Evolutionary conservation across 2,329 filamentous ascomycete species (phyloP), one percentile per base, ranked within the genome.

Genomic region (Nakataea oryzae): DNA sequence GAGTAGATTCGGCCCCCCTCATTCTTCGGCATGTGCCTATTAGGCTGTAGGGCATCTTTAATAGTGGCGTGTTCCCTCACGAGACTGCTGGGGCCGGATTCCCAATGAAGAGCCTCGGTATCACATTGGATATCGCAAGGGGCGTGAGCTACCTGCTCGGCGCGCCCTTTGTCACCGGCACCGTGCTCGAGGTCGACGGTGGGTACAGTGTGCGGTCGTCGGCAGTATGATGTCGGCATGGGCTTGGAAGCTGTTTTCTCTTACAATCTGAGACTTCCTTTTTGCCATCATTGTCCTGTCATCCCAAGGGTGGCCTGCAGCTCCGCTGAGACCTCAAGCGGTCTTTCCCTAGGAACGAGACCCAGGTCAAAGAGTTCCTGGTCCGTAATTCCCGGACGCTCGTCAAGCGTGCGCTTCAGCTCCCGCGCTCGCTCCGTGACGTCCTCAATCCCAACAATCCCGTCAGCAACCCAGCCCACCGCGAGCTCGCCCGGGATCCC

Each of bases 221-320:
- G 30, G 30, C 4, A 12, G 30, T 2, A 12, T n/a, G 21, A 8
- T n/a, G 21, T n/a, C n/a, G n/a, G n/a, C n/a, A n/a, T n/a, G n/a
- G n/a, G n/a, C n/a, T n/a, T n/a, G n/a, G n/a, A n/a, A n/a, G n/a
- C n/a, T n/a, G n/a, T n/a, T n/a, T n/a, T n/a, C n/a, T n/a, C n/a
- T n/a, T n/a, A n/a, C n/a, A n/a, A n/a, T n/a, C n/a, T n/a, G n/a
- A n/a, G n/a, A n/a, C n/a, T n/a, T n/a, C n/a, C n/a, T n/a, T n/a
- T n/a, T n/a, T n/a, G n/a, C n/a, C 68, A 93, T 89, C 96, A 91
- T 9, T 84, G 89, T 73, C 81, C 91, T 66, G 81, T 27, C 72
- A 79, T 79, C 14, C 65, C 65, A 41, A 79, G 61, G 4, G 65
- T 64, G 14, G 60, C 54, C 54, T 66, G 67, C 41, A 80, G 63